Evolutionary conservation across 2,329 filamentous ascomycete genomes (phyloP).

Genomic region (Fusarium incarnatum): DNA sequence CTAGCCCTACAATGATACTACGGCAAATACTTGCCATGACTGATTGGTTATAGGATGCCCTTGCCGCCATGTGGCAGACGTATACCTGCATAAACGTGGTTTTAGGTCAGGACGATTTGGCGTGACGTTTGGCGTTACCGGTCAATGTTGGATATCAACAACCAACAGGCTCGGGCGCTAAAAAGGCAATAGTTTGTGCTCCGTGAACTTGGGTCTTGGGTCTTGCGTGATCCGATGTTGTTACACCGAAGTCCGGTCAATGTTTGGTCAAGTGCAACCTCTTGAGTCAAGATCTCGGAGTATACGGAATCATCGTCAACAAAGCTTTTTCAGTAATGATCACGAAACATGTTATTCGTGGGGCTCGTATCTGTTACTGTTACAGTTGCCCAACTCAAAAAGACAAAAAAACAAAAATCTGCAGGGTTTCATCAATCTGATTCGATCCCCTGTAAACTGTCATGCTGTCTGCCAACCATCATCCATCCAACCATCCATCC

Average conservation of each 20-base stretch:
- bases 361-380: neutral
- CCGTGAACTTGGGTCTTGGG: conserved; percentile 20
- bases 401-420: conserved; percentile 15
- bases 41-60: conserved; percentile 14
- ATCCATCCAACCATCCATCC: neutral
- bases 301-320: conserved; percentile 2
- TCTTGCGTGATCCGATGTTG: neutral
- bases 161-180: conserved; percentile 1
- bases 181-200: neutral
- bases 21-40: neutral
- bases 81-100: conserved; percentile 14
- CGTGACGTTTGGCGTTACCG: conserved; percentile 11
- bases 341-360: conserved; percentile 16
- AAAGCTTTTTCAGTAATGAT: neutral
- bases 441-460: conserved; percentile 29
- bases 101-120: conserved; percentile 24
- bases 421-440: conserved; percentile 28
- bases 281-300: conserved; percentile 5
- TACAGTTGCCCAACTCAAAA: neutral
- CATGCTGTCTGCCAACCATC: conserved; percentile 4
- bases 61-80: conserved; percentile 42
- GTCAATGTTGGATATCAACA: conserved; percentile 1
- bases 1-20: neutral
- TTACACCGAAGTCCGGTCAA: neutral
- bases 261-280: neutral